Base-by-base conservation (phyloP, 2,329 filamentous ascomycete genomes). In the Trichoderma sp. region DNA sequence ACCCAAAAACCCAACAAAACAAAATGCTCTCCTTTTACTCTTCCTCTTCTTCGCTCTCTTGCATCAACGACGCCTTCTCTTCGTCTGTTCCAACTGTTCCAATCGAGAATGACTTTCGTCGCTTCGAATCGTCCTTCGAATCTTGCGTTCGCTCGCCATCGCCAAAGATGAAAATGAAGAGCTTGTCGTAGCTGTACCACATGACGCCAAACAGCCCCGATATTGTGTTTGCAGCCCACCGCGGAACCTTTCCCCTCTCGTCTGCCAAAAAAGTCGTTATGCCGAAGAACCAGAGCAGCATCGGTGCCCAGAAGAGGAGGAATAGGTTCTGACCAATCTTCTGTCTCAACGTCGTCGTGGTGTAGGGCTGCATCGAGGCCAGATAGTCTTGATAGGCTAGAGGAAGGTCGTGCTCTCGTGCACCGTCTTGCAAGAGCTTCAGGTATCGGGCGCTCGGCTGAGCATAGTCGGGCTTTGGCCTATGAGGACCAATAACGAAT, bases 381-480 rank as follows among this genome's bases (percentile, higher is more conserved):
- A 99, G 86, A 80, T 95, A 97, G 2, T 84, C 83, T 76, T 90
- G 90, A 78, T 98, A 99, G 70, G 92, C 90, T 6, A 86, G 81
- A 0, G 96, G 96, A 1, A 99, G 85, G n/a, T 86, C 84, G 79
- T 96, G 92, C 80, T 98, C 94, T 2, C 84, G 83, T 0, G 93
- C 95, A 18, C 96, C 96, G 74, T 91, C 88, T 15, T 87, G 89
- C 76, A 99, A 88, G 65, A 98, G 86, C 73, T 91, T 91, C 28
- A 98, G 84, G 80, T 99, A 98, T 14, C 96, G 90, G 57, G 89
- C 85, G 2, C 93, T 97, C 0, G 96, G 88, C 81, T 98, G 93
- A 0, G 94, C 92, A 77, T 95, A 94, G 71, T 86, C 86, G 1
- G 90, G 86, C 68, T 92, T 86, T 0, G 91, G 90, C 6, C 93